Evolutionary conservation across 2,329 filamentous ascomycete species (phyloP), one percentile per base, ranked within the genome.

Genomic region (Talaromyces marneffei): DNA sequence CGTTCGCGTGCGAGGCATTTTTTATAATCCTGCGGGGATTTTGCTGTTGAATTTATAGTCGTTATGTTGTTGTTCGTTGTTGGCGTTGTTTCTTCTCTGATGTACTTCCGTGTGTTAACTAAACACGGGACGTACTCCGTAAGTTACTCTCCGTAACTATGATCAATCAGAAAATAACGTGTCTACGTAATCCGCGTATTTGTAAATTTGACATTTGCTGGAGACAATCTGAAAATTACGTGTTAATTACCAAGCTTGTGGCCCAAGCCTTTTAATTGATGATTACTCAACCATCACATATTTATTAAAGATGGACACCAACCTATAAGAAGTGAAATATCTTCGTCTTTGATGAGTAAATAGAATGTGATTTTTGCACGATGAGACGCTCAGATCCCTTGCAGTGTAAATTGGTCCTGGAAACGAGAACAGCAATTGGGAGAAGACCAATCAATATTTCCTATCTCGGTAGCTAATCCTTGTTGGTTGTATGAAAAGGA

Each of bases 1-100:
- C 6, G 62, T 64, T 42, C 62, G 37, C 16, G 62, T 59, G 14
- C 62, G 62, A 48, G 62, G 62, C 62, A 64, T 64, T 18, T 39
- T 20, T 50, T 35, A n/a, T 16, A n/a, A 33, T 52, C n/a, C 10
- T 12, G 23, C 20, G 23, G 23, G 12, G n/a, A 5, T 1, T 20
- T 18, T 1, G 29, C n/a, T 33, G 48, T 9, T 16, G 18, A 16
- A 10, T 54, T 37, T 37, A 55, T 40, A 23, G 1, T 55, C 4
- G 5, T 14, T 9, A 16, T n/a, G 23, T 18, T 39, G 27, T 23
- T 40, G 52, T 6, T 33, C 16, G 16, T 29, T 55, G 48, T 33
- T 37, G 14, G 9, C 0, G 33, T n/a, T n/a, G n/a, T n/a, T n/a
- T n/a, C n/a, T n/a, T n/a, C n/a, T n/a, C n/a, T n/a, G n/a, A n/a